Evolutionary conservation across 2,329 filamentous ascomycete species (phyloP), one percentile per base, ranked within the genome.

Genomic region (Macroventuria anomochaeta): DNA sequence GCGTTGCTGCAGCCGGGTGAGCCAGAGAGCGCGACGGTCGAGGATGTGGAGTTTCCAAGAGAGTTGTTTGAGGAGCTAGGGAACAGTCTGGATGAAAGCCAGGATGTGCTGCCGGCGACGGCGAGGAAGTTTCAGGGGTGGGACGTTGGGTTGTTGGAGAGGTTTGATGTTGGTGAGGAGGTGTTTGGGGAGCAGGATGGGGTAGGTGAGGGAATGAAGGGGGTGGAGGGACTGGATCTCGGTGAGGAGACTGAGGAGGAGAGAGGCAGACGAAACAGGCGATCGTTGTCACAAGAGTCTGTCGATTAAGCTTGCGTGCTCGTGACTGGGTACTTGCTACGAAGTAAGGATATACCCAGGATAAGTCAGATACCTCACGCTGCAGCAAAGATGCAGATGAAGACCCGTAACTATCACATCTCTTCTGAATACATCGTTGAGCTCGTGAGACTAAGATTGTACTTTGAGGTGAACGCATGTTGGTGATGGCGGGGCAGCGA

Each of bases 81-180:
- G 1, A 57, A 64, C 5, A 74, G 70, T 8, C 73, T 91, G 21
- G 67, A 75, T 10, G 66, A 65, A 7, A 86, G 82, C 59, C 83
- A 79, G 29, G 34, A 57, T 3, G 65, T 85, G 13, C 68, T 91
- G 7, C 88, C 88, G 1, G 67, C 61, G 0, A 76, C 76, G 7
- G 84, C 87, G 54, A 79, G 84, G 50, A 75, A 63, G 23, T 88
- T 89, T 60, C 79, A 83, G 66, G 83, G 81, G n/a, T 91, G 88
- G 88, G 80, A 81, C 21, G 85, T 91, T 5, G 87, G 86, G 2
- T 68, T 91, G 15, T 66, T 91, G 54, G 79, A 82, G 58, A 76
- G 81, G 54, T 87, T 82, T 73, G 72, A 77, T 53, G 58, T 59
- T 10, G 59, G 51, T 7, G 44, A 54, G 36, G 51, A 54, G 44